Conservation (phyloP, 139 green algal genomes). For the Chlorella sp. region DNA sequence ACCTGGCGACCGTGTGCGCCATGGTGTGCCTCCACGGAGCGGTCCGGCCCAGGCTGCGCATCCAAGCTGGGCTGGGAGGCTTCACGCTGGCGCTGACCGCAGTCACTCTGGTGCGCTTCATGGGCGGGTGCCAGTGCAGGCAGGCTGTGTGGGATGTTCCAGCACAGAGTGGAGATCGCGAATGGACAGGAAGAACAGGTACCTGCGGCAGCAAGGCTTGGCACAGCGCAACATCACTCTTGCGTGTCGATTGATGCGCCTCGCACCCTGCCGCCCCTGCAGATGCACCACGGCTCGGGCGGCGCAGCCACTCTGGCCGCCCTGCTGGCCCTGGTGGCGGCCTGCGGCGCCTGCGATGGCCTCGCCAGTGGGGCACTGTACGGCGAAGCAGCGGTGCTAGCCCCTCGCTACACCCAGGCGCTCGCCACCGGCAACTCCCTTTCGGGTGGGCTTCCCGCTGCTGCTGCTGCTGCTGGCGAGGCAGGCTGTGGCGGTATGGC, state of each 20-base stretch:
- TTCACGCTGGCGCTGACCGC: slow-evolving; percentile 59
- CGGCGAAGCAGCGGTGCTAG: slow-evolving; percentile 61
- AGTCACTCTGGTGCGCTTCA: slow-evolving; percentile 48
- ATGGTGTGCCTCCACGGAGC: slow-evolving; percentile 42
- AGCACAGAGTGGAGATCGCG: no score
- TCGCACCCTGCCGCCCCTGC: no score
- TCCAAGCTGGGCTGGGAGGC: slow-evolving; percentile 57
- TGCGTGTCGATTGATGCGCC: no score
- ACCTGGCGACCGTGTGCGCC: slow-evolving; percentile 50
- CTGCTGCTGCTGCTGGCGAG: no score
- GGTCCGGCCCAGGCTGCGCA: slow-evolving; percentile 28
- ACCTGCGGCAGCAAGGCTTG: no score
- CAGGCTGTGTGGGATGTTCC: no score
- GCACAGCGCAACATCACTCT: no score
- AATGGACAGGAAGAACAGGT: no score
- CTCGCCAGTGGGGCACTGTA: slow-evolving; percentile 76
- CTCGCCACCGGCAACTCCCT: slow-evolving; percentile 72
- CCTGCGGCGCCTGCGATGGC: slow-evolving; percentile 67
- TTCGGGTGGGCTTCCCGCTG: slow-evolving; percentile 59
- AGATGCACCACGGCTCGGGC: no score
- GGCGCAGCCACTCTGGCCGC: no score
- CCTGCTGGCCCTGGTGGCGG: background rate
- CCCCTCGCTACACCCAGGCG: slow-evolving; percentile 73
- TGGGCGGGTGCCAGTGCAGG: no score
- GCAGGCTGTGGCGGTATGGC: background rate